Conservation (phyloP, 2,329 filamentous ascomycete genomes). For the Verticillium nonalfalfae region DNA sequence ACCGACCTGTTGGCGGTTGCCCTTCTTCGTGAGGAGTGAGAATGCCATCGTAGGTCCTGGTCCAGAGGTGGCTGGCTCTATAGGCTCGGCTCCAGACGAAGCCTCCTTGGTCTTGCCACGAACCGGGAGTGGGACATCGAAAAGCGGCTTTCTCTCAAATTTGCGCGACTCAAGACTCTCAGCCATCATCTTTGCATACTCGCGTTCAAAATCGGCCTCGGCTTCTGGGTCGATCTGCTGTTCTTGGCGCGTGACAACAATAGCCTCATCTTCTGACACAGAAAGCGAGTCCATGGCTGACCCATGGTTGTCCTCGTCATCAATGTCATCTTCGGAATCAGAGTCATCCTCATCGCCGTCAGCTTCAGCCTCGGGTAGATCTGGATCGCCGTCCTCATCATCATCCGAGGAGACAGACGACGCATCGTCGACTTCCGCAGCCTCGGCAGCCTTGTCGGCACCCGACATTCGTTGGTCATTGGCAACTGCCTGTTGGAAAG, state of each 20-base stretch:
- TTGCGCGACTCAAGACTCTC: conserved; percentile 94
- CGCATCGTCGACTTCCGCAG: conserved; percentile 64
- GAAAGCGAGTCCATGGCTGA: conserved; percentile 53
- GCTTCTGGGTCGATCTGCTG: conserved; percentile 88
- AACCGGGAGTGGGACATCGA: conserved; percentile 96
- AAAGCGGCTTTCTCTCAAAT: conserved; percentile 88
- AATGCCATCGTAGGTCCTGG: conserved; percentile 77
- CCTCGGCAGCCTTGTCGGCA: conserved; percentile 60
- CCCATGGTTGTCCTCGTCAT: conserved; percentile 43
- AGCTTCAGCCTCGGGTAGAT: conserved; percentile 54
- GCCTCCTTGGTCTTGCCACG: conserved; percentile 47
- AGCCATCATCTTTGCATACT: conserved; percentile 97
- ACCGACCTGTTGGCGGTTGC: conserved; percentile 83
- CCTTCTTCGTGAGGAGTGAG: conserved; percentile 89
- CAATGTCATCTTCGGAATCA: conserved; percentile 17
- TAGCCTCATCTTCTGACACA: conserved; percentile 77
- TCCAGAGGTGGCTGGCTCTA: conserved; percentile 3
- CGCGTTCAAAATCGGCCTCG: conserved; percentile 95
- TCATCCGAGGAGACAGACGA: conserved; percentile 68
- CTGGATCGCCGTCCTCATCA: conserved; percentile 64
- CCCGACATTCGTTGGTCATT: conserved; percentile 82
- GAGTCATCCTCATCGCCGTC: conserved; percentile 49
- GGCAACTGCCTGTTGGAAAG: conserved; percentile 81
- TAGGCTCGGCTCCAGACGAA: conserved; percentile 6
- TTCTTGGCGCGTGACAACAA: conserved; percentile 85